These are phyloP conservation scores for Venturia oleaginea DNA, from an alignment of 2,329 filamentous ascomycete genomes.

Conservation along the genomic window DNA sequence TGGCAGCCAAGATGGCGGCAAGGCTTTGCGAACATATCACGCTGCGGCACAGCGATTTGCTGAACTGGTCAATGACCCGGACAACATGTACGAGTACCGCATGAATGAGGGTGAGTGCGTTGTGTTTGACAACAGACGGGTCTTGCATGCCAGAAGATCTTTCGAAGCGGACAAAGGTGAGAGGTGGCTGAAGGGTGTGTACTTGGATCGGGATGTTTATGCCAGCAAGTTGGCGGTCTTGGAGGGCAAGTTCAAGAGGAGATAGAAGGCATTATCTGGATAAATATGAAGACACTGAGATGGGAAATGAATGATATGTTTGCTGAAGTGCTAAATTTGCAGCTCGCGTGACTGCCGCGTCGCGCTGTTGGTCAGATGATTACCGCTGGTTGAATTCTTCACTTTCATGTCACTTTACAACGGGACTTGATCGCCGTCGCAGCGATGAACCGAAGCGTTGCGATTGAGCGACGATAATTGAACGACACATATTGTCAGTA, in stretches of 20 bases:
- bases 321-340: neutral
- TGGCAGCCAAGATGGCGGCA: slow-evolving; percentile 10
- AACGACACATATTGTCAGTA: neutral
- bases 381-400: neutral
- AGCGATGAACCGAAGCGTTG: neutral
- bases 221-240: slow-evolving; percentile 23
- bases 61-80: slow-evolving; percentile 45
- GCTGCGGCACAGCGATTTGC: slow-evolving; percentile 48
- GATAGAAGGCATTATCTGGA: neutral
- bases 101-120: slow-evolving; percentile 78
- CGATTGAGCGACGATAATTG: neutral
- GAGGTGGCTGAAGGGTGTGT: slow-evolving; percentile 78
- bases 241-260: slow-evolving; percentile 5
- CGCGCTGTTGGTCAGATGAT: neutral
- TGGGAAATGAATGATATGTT: neutral
- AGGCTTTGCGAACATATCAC: slow-evolving; percentile 35
- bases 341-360: neutral
- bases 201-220: slow-evolving; percentile 62
- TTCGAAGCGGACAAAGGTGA: slow-evolving; percentile 62
- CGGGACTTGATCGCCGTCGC: too few relatives aligned
- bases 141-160: slow-evolving; percentile 72
- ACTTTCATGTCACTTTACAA: neutral
- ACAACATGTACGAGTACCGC: slow-evolving; percentile 59
- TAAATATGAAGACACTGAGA: neutral
- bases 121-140: slow-evolving; percentile 80